These are phyloP conservation scores for Eucalyptus coolabah DNA, from an alignment of 345 rosid genomes.

Conservation along the genomic window DNA sequence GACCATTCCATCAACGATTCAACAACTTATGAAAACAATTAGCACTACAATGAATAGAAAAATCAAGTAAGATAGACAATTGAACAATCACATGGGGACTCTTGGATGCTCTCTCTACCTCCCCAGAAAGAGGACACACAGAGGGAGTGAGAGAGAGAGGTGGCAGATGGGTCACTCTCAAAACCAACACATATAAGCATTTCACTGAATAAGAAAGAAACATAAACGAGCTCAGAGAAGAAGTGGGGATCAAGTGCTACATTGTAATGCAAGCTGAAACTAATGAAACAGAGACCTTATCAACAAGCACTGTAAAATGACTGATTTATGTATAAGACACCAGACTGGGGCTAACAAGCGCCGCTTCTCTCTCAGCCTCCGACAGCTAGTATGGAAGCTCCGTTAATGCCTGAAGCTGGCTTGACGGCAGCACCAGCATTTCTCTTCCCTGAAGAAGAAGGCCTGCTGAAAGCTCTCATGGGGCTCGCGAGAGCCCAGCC, in stretches of 20 bases:
- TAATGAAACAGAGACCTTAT: not conserved
- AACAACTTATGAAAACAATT: not conserved
- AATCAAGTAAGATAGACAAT: not conserved
- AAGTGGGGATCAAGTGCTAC: not conserved
- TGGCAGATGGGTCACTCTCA: not conserved
- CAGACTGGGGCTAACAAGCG: not conserved
- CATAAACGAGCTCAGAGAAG: not conserved
- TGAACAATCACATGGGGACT: not conserved
- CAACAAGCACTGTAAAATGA: not conserved
- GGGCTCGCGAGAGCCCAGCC: conserved; percentile 94
- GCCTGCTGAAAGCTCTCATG: conserved; percentile 69
- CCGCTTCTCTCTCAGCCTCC: not conserved
- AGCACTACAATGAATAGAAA: not conserved
- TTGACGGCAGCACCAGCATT: not conserved
- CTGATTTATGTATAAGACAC: not conserved
- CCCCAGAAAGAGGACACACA: not conserved
- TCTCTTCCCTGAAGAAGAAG: conserved; percentile 9
- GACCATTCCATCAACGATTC: not conserved
- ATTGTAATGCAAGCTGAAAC: not conserved
- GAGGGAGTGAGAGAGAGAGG: not conserved
- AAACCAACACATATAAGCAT: not conserved
- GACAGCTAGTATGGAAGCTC: conserved; percentile 1
- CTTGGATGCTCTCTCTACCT: not conserved
- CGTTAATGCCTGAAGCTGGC: conserved; percentile 6
- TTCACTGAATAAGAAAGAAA: not conserved